A percentile compares a stretch with the other conserved stretches of the same genome.
Evolutionary conservation across 2,329 filamentous ascomycete species (phyloP).

Genomic region (Chaetothyriales sp.): DNA sequence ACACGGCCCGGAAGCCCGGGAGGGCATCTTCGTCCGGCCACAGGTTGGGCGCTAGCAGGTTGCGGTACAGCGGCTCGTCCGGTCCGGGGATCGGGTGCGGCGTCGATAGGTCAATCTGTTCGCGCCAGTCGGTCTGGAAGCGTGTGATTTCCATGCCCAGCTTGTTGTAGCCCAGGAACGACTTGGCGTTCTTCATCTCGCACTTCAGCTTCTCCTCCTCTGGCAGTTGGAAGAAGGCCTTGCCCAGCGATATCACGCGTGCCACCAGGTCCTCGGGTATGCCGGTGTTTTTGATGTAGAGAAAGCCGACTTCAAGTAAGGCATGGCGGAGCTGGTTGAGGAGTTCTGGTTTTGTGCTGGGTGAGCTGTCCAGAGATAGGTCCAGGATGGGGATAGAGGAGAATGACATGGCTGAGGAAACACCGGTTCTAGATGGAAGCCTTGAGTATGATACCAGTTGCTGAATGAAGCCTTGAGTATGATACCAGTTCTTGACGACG

Average conservation of each 20-base stretch:
- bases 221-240: slow-evolving; percentile 62
- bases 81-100: slow-evolving; percentile 52
- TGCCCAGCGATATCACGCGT: slow-evolving; percentile 52
- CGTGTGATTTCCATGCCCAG: slow-evolving; percentile 52
- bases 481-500: not conserved
- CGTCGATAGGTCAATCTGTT: slow-evolving; percentile 76
- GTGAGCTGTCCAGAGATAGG: slow-evolving; percentile 41
- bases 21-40: slow-evolving; percentile 54
- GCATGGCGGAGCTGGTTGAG: slow-evolving; percentile 56
- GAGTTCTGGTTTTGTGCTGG: slow-evolving; percentile 56
- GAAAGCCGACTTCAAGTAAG: slow-evolving; percentile 71
- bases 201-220: slow-evolving; percentile 58
- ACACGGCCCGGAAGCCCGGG: slow-evolving; percentile 52
- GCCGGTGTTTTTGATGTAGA: slow-evolving; percentile 70
- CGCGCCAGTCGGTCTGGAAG: slow-evolving; percentile 59
- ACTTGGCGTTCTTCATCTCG: slow-evolving; percentile 59
- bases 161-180: slow-evolving; percentile 42
- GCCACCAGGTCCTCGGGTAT: slow-evolving; percentile 51
- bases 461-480: not conserved
- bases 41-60: slow-evolving; percentile 61
- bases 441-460: not conserved
- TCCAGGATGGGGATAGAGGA: slow-evolving; percentile 41
- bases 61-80: slow-evolving; percentile 53
- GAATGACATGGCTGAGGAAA: slow-evolving; percentile 44
- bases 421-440: not conserved